Evolutionary conservation across 768 basidiomycete genomes (phyloP).

Genomic region (Leccinellum rugosiceps): DNA sequence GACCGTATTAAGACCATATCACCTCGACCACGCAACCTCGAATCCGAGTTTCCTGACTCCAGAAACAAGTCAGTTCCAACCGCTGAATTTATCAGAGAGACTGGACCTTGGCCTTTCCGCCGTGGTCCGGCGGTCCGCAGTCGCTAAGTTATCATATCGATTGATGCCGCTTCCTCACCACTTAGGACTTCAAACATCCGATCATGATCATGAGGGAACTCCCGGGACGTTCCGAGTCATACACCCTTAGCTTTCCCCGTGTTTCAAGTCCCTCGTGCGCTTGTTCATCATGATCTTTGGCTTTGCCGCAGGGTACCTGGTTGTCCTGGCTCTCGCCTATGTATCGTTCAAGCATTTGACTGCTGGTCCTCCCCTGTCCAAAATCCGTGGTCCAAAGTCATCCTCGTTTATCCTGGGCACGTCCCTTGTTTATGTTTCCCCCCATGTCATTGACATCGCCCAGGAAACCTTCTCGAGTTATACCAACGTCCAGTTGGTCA

Average conservation of each 20-base stretch:
- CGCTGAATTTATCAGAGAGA: not conserved
- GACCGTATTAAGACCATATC: too few species aligned
- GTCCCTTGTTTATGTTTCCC: not conserved
- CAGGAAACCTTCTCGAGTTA: constrained; percentile 30
- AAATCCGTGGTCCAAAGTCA: constrained; percentile 19
- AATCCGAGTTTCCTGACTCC: not conserved
- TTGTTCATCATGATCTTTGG: constrained; percentile 8
- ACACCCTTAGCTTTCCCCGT: not conserved
- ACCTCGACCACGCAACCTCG: too few species aligned
- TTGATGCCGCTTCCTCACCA: not conserved
- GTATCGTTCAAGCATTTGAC: not conserved
- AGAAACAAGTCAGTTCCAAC: not conserved
- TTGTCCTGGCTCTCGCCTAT: constrained; percentile 9
- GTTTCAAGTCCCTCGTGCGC: not conserved
- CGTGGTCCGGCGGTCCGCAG: not conserved
- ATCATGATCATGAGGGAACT: not conserved
- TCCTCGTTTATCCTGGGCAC: constrained; percentile 23
- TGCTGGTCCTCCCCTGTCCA: constrained; percentile 9
- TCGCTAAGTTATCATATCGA: too few species aligned
- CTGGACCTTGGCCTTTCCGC: not conserved
- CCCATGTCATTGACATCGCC: constrained; percentile 20
- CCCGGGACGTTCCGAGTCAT: not conserved
- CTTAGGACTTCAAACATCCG: not conserved
- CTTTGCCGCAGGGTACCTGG: not conserved
- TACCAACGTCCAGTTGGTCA: constrained; percentile 26